A percentile compares a stretch with the other conserved stretches of the same genome.
Conservation (phyloP, 106 monocot genomes). For the Apostasia shenzhenica region DNA sequence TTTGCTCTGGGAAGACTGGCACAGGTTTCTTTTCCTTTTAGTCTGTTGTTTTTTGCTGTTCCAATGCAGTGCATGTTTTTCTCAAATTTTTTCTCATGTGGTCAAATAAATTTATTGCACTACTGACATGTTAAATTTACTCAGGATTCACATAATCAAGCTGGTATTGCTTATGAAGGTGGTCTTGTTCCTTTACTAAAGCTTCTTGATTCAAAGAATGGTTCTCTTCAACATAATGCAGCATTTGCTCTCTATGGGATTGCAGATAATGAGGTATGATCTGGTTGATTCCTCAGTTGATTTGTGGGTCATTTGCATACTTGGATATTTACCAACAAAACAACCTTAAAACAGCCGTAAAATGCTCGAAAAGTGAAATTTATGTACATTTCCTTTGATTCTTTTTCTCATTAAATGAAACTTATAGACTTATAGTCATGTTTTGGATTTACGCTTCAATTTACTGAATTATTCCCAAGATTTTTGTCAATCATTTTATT, state of each 20-base stretch:
- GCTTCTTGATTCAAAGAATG: conserved; percentile 97
- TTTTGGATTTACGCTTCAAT: background rate
- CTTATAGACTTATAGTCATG: background rate
- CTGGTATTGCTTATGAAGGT: conserved; percentile 89
- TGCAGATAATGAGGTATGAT: conserved; percentile 89
- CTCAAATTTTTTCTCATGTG: background rate
- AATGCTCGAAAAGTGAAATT: too few species aligned
- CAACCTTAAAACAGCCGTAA: too few species aligned
- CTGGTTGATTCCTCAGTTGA: background rate
- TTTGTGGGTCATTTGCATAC: too few species aligned
- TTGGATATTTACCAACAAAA: too few species aligned
- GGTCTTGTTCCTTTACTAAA: conserved; percentile 80
- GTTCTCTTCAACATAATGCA: conserved; percentile 95
- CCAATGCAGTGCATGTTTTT: background rate
- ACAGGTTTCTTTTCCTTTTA: conserved; percentile 42
- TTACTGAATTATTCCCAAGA: background rate
- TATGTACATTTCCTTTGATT: too few species aligned
- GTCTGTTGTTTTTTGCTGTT: background rate
- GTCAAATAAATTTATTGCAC: background rate
- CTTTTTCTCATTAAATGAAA: background rate
- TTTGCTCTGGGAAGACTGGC: conserved; percentile 99
- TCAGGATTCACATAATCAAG: conserved; percentile 87
- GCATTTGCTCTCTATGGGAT: conserved; percentile 99
- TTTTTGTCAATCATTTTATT: conserved; percentile 5
- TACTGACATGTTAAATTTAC: conserved; percentile 6